These are phyloP conservation scores for Prunella vulgaris DNA, from an alignment of 257 asterid species.

Conservation along the genomic window DNA sequence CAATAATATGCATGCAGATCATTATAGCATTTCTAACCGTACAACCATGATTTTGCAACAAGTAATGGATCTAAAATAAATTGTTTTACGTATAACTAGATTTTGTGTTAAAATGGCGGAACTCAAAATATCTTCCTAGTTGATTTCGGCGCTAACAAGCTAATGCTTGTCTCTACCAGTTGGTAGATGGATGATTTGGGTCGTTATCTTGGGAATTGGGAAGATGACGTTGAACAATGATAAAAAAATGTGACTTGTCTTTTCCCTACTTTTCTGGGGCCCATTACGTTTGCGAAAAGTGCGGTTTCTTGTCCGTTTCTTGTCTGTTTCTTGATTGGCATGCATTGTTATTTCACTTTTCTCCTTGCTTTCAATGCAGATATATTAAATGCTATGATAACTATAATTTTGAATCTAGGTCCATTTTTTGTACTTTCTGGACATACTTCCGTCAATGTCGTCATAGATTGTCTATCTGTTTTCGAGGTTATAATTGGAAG, in stretches of 20 bases:
- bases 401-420: background rate
- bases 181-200: constrained; percentile 5
- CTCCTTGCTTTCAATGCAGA: background rate
- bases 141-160: background rate
- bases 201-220: background rate
- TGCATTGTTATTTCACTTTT: background rate
- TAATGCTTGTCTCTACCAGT: background rate
- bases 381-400: background rate
- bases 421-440: background rate
- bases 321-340: background rate
- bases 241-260: background rate
- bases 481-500: background rate
- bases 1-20: background rate
- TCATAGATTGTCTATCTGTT: background rate
- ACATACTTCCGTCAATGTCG: background rate
- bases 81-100: background rate
- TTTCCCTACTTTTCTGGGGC: background rate
- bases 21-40: background rate
- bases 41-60: background rate
- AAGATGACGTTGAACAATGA: background rate
- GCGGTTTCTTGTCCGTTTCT: background rate
- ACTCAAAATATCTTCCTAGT: background rate
- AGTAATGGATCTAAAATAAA: background rate
- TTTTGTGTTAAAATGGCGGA: background rate
- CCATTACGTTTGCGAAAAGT: background rate